Percentiles rank a stretch among this genome's conserved stretches.
phyloP scores from a whole-genome alignment of 139 green algal genomes.

The Trebouxia sp. region DNA sequence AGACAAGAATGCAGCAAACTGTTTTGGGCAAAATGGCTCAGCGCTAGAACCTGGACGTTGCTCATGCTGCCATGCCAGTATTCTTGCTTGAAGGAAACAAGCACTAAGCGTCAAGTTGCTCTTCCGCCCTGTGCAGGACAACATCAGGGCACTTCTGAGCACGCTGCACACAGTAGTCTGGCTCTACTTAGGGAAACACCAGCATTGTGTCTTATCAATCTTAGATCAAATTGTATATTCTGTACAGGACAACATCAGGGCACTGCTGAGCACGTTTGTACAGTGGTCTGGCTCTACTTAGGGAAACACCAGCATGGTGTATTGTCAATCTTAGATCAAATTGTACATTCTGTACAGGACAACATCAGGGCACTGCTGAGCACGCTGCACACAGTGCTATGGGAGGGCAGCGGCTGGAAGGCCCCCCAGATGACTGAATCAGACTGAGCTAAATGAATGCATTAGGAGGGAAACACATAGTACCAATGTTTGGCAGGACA shows the following conservation, averaged over 20 bases:
- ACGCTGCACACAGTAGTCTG: constrained; percentile 88
- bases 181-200: no score
- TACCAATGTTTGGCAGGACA: constrained; percentile 70
- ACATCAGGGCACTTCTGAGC: constrained; percentile 85
- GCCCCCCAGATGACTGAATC: constrained; percentile 74
- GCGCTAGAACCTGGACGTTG: no score
- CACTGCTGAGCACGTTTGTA: constrained; percentile 79
- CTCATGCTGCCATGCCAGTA: no score
- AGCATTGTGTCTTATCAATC: no score
- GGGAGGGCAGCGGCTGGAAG: constrained; percentile 81
- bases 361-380: constrained; percentile 89
- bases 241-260: constrained; percentile 82
- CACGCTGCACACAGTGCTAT: constrained; percentile 85
- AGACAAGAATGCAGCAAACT: no score
- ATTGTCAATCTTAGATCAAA: no score
- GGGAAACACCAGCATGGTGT: no score
- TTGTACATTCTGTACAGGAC: constrained; percentile 73
- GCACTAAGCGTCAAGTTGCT: constrained; percentile 90
- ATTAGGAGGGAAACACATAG: no score
- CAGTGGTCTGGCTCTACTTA: no score
- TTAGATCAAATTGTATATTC: no score
- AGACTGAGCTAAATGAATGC: no score
- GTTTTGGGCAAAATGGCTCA: constrained; percentile 57
- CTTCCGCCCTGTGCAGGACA: constrained; percentile 77
- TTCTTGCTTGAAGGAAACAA: no score